Evolutionary conservation across 305 asterid genomes (phyloP).

Genomic region (Withania somnifera): DNA sequence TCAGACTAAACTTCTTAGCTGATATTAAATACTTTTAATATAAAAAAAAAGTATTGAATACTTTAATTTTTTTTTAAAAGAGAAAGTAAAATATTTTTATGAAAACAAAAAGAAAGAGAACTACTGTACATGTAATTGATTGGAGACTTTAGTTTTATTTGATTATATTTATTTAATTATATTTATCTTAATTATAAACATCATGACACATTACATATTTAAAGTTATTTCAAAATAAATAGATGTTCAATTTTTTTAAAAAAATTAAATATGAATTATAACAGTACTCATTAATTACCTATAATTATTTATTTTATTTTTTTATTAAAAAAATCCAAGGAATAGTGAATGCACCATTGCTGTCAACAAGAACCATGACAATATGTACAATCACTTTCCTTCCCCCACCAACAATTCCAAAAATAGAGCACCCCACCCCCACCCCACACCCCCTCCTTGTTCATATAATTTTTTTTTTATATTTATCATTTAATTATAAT

Average conservation of each 20-base stretch:
- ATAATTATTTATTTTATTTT: too few species aligned
- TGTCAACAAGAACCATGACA: not conserved
- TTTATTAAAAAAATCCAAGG: not conserved
- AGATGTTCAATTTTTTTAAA: too few species aligned
- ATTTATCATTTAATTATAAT: not conserved
- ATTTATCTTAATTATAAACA: not conserved
- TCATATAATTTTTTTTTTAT: not conserved
- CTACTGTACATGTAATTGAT: not conserved
- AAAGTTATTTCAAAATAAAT: not conserved
- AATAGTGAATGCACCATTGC: not conserved
- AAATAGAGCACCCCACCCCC: not conserved
- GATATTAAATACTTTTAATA: not conserved
- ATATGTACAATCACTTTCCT: not conserved
- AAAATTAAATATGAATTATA: not conserved
- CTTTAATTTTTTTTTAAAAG: not conserved
- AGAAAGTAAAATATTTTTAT: not conserved
- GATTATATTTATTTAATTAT: not conserved
- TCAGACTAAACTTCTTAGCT: not conserved
- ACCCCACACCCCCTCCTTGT: too few species aligned
- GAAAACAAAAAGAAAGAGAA: not conserved
- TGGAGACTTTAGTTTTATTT: not conserved
- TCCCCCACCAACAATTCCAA: not conserved
- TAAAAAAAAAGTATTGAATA: not conserved
- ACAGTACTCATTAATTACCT: too few species aligned
- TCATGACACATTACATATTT: not conserved